Base-by-base conservation (phyloP, 2,329 filamentous ascomycete genomes). In the Aspergillus jensenii region DNA sequence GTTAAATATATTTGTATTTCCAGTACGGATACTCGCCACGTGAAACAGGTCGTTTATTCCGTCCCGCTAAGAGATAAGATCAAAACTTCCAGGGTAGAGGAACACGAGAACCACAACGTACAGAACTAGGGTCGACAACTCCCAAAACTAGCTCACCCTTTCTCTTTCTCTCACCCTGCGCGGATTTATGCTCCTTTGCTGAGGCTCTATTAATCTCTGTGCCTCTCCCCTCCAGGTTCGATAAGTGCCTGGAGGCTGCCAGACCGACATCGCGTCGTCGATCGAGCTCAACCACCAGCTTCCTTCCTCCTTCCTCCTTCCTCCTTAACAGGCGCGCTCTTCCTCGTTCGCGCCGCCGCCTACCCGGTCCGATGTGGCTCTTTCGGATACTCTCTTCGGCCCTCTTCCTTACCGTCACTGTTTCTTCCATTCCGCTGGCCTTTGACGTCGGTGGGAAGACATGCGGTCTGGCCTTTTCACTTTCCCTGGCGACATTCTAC, bases 381-480 rank as follows among this genome's bases (percentile, higher is more conserved):
- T 86, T 93, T 76, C 88, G 89, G 74, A 84, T 89, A 74, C 73
- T 93, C 67, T 91, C 91, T 71, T 91, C 91, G 78, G 82, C 88
- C 72, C 78, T 91, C 77, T 98, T 97, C 79, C 87, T 98, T 68
- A 84, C 93, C 77, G 90, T 90, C 78, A 92, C 97, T 75, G 87
- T 98, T 72, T 90, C 98, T 73, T 96, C 92, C 62, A 95, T 99
- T 73, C 95, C 95, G 61, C 88, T 99, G 73, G 91, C 93, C 70
- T 98, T 98, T 80, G 95, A 99, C 85, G 93, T 98, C 70, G 95
- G 95, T 73, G 95, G 95, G 62, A 88, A 91, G 70, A 93, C 95
- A 68, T 96, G 92, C 71, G 95, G 95, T 59, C 83, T 99, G 71
- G 93, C 92, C 62, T 98, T 96, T 80, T 97, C 92, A 72, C 84